phyloP scores from a whole-genome alignment of 495 filamentous ascomycete species.

The Penicillium paxilli region DNA sequence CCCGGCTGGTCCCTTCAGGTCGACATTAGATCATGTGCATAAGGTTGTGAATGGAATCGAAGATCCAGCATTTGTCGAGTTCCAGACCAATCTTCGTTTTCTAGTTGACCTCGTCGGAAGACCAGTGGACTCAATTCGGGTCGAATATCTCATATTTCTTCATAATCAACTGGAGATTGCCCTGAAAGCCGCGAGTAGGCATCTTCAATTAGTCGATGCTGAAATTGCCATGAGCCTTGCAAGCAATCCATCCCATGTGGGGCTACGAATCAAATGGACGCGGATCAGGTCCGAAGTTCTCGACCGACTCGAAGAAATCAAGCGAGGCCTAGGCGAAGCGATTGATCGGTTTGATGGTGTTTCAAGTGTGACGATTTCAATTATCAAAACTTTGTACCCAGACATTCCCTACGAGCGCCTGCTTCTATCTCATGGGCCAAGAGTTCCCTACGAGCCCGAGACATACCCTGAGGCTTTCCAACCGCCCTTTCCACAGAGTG shows the following conservation, averaged over 20 bases:
- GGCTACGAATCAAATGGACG: neutral
- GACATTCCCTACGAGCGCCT: neutral
- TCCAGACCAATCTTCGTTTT: neutral
- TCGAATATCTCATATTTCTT: neutral
- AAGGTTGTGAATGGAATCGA: slow-evolving; percentile 1
- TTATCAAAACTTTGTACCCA: neutral
- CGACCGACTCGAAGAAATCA: neutral
- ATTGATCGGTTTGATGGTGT: neutral
- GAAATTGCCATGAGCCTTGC: neutral
- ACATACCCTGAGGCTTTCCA: neutral
- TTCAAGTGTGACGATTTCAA: neutral
- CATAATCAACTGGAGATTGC: neutral
- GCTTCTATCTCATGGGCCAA: neutral
- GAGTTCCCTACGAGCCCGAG: neutral
- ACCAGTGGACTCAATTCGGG: neutral
- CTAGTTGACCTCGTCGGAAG: neutral
- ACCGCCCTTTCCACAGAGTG: neutral
- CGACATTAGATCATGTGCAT: neutral
- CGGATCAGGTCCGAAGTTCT: neutral
- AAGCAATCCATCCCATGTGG: neutral
- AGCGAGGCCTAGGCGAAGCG: neutral
- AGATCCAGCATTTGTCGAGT: slow-evolving; percentile 22
- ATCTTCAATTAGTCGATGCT: neutral
- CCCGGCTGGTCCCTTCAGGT: neutral
- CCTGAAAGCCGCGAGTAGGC: neutral